Base-by-base conservation (phyloP, 2,329 filamentous ascomycete genomes). In the Nemania abortiva region DNA sequence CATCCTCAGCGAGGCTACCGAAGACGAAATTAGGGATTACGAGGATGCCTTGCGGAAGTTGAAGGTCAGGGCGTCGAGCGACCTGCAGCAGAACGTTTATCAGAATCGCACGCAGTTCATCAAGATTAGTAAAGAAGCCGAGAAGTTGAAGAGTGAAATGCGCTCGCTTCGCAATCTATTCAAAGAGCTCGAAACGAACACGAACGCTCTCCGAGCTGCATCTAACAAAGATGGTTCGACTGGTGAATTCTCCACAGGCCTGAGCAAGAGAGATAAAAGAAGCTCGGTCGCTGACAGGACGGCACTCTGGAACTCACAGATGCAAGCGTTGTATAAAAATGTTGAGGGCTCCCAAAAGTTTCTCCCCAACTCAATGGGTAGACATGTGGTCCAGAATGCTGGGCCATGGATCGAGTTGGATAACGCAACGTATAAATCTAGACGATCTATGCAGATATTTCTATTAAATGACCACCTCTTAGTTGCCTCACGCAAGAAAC, bases 281-380 rank as follows among this genome's bases (percentile, higher is more conserved):
- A 98, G 93, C 81, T 98, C 95, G 18, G 94, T 99, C 53, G 88
- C 88, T 11, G 89, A 91, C 77, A 85, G 89, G 68, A 90, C 88
- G 64, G 88, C 85, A 18, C 83, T 91, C 60, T 91, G 89, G 89
- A 91, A 89, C 76, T 87, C 88, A 37, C 89, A 91, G 79, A 89
- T 91, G 86, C 86, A 97, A 81, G 91, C 94, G 27, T 84, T 99
- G 54, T 99, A 96, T 89, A 98, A 98, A 83, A 93, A 92, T 52
- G 93, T 99, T n/a, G 96, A 98, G 80, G 95, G 95, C 1, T 97
- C 95, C 10, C 96, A 99, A 77, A 98, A 98, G 79, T 99, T 97
- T 77, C 84, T 99, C 11, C 96, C 96, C 15, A 96, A 95, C 63
- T 88, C 94, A 22, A 90, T 92, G 22, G 95, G 95, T n/a, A 91